Conservation (phyloP, 495 filamentous ascomycete genomes). For the Cercophora scortea region DNA sequence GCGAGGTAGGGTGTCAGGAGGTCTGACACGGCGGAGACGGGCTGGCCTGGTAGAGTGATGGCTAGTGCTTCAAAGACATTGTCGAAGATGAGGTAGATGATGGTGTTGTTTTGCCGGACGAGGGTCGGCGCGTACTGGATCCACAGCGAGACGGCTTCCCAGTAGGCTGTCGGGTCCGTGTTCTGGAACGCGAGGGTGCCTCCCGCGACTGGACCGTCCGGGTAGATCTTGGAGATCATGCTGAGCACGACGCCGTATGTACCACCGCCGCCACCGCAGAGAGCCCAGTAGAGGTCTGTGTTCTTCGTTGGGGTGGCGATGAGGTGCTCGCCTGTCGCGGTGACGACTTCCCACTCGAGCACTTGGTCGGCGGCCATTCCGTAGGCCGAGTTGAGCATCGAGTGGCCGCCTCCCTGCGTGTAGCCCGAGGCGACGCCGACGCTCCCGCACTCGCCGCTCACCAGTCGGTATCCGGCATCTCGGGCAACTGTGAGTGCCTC, state of each 20-base stretch:
- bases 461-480: slow-evolving; percentile 29
- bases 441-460: slow-evolving; percentile 39
- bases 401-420: slow-evolving; percentile 55
- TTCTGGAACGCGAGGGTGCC: slow-evolving; percentile 5
- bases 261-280: slow-evolving; percentile 49
- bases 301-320: slow-evolving; percentile 36
- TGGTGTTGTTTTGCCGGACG: background rate
- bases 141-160: slow-evolving; percentile 27
- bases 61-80: slow-evolving; percentile 29
- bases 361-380: slow-evolving; percentile 54
- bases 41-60: slow-evolving; percentile 31
- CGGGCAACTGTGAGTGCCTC: slow-evolving; percentile 38
- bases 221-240: slow-evolving; percentile 34
- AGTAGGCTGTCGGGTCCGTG: slow-evolving; percentile 22
- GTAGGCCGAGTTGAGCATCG: slow-evolving; percentile 37
- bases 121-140: slow-evolving; percentile 12
- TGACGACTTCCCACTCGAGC: slow-evolving; percentile 52
- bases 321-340: slow-evolving; percentile 33
- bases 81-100: slow-evolving; percentile 15
- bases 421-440: slow-evolving; percentile 45
- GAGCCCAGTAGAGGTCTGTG: slow-evolving; percentile 52
- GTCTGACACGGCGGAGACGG: slow-evolving; percentile 14
- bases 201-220: slow-evolving; percentile 11
- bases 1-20: slow-evolving; percentile 17
- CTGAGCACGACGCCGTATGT: slow-evolving; percentile 44